Base-by-base conservation (phyloP, 106 monocot genomes). In the Chionographis japonica region DNA sequence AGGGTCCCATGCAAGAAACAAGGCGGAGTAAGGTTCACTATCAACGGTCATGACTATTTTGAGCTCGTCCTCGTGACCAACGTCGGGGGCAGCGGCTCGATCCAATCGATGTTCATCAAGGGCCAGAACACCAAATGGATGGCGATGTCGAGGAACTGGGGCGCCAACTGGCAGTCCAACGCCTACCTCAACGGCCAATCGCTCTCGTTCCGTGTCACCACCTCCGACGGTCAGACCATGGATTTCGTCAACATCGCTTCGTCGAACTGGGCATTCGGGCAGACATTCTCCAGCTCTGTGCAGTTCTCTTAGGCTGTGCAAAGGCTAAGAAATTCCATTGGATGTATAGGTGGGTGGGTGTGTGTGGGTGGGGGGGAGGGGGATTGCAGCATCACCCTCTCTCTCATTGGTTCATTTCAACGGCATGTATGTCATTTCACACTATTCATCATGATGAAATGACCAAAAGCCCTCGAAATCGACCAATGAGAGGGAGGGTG, bases 141-240 rank as follows among this genome's bases (percentile, higher is more conserved):
- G 56, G 49, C 76, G 3, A 74, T 82, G 82, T 74, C 73, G 2
- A 77, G 79, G 68, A 86, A 83, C 49, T 86, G 81, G 85, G 89
- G 89, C 1, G 77, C 68, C 40, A 86, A 82, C 37, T 90, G 89
- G 89, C 85, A 86, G 52, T 68, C 83, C 17, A 79, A 83, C 11
- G 72, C 66, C 11, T 72, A 73, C 53, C 78, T 90, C 4, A 78
- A 80, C 37, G 75, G 75, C 2, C 80, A 86, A 35, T 62, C 73
- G 6, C 58, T 90, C 56, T 90, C 89, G 1, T 90, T 85, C 74
- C 62, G 38, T 20, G 83, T 90, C 15, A 86, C 85, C 13, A 85
- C 75, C 39, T 72, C 65, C 42, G 89, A 86, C 18, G 77, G 77
- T 18, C 82, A 79, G 61, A 85, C 89, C 5, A 68, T 80, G 19